Evolutionary conservation across 257 asterid species (phyloP).

Genomic region (Nicotiana attenuata): DNA sequence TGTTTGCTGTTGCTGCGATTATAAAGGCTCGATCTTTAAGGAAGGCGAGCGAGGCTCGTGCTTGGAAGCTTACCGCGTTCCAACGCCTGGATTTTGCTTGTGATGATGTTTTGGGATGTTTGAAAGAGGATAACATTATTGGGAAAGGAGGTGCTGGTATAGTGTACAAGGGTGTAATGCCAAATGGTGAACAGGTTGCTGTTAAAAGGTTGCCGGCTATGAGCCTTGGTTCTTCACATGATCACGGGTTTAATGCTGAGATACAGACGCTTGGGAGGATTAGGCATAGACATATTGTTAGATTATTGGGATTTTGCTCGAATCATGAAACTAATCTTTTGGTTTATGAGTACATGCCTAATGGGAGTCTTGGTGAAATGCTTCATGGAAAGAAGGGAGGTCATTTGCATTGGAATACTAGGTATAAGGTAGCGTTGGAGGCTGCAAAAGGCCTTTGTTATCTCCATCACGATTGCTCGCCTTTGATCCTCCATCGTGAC

Average conservation of each 20-base stretch:
- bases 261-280: conserved; percentile 28
- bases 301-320: conserved; percentile 24
- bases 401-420: conserved; percentile 26
- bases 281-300: conserved; percentile 27
- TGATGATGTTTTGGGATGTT: conserved; percentile 71
- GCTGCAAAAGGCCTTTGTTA: conserved; percentile 31
- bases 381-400: conserved; percentile 28
- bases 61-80: conserved; percentile 96
- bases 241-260: conserved; percentile 28
- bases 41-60: conserved; percentile 68
- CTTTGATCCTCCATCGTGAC: conserved; percentile 39
- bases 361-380: conserved; percentile 33
- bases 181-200: conserved; percentile 22
- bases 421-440: conserved; percentile 26
- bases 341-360: conserved; percentile 94
- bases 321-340: conserved; percentile 32
- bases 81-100: conserved; percentile 82
- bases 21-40: conserved; percentile 72
- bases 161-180: conserved; percentile 63
- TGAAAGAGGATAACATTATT: conserved; percentile 83
- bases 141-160: conserved; percentile 98
- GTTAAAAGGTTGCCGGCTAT: conserved; percentile 22
- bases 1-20: conserved; percentile 81
- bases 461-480: conserved; percentile 30
- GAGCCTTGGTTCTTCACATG: conserved; percentile 25